Evolutionary conservation across 345 rosid species (phyloP), one percentile per base, ranked within the genome.

Genomic region (Salix viminalis): DNA sequence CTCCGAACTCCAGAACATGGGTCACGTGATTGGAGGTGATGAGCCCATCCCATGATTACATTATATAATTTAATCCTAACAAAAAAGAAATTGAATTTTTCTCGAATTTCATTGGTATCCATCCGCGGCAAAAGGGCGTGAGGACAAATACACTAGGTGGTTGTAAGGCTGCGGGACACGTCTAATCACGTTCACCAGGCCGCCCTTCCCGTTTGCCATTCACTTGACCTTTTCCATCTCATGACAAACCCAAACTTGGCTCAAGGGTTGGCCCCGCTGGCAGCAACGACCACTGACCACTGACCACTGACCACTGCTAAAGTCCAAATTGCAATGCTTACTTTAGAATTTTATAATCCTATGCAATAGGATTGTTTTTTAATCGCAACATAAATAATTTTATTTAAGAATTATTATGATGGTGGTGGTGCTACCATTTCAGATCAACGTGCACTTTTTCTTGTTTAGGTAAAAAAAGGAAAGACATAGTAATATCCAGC

Each of bases 281-380:
- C 83, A 42, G 73, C 66, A 19, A 69, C 72, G 88, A 86, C 88
- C 30, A 28, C 30, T 28, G 28, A 26, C 28, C 28, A 26, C 28
- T 26, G 28, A 26, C 28, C 81, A 11, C 77, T 76, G 83, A 83
- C 34, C 34, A 3, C 82, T 75, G 3, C 5, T 28, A 23, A 48
- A 77, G 21, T 50, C 46, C n/a, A n/a, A 10, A 23, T 58, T 58
- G 64, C 64, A 3, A 11, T 10, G 64, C 28, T 23, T 58, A 13
- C 64, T 58, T 58, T 23, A 12, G 64, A 58, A 58, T 58, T 58
- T 10, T 23, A 10, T 58, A 58, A 58, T 3, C 64, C 46, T 41
- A 56, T 11, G 5, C 28, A 9, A n/a, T 21, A 9, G 5, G 10
- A 10, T 9, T 23, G 23, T 26, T n/a, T 10, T 24, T 9, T 19